phyloP scores from a whole-genome alignment of 495 filamentous ascomycete species.

The Podospora comata region DNA sequence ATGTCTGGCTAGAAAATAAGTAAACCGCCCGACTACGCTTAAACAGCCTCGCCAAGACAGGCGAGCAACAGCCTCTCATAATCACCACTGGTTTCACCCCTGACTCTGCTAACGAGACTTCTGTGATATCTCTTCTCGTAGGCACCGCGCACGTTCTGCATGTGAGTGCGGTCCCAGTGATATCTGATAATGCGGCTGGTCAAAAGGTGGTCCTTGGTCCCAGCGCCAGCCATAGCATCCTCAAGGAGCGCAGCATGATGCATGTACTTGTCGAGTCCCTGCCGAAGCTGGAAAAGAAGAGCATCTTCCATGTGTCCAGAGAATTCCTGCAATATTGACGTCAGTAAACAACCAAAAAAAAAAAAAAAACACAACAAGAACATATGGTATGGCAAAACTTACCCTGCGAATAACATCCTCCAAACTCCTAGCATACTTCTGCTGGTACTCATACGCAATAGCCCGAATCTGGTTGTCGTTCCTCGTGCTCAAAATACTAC shows the following conservation, averaged over 20 bases:
- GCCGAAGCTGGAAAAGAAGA: constrained; percentile 71
- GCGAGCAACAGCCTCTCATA: constrained; percentile 68
- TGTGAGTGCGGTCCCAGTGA: constrained; percentile 74
- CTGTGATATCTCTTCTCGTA: constrained; percentile 63
- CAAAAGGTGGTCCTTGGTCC: constrained; percentile 82
- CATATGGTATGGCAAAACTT: constrained; percentile 18
- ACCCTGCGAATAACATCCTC: constrained; percentile 68
- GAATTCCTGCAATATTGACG: constrained; percentile 55
- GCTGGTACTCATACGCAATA: constrained; percentile 66
- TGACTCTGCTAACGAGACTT: constrained; percentile 62
- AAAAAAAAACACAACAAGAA: constrained; percentile 6
- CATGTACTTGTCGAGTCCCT: constrained; percentile 73
- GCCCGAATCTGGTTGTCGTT: constrained; percentile 79
- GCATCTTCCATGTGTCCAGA: constrained; percentile 89
- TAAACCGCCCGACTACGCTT: not conserved
- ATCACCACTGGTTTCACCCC: constrained; percentile 82
- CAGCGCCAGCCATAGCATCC: constrained; percentile 78
- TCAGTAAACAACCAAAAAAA: constrained; percentile 10
- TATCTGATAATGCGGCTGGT: constrained; percentile 66
- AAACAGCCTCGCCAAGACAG: constrained; percentile 42
- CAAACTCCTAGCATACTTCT: constrained; percentile 61
- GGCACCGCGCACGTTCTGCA: constrained; percentile 69
- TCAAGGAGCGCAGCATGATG: constrained; percentile 78
- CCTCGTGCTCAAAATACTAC: constrained; percentile 65
- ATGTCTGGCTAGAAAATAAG: not conserved